These are phyloP conservation scores for Magnolia officinalis DNA, from an alignment of 164 flowering plant species.

Conservation along the genomic window DNA sequence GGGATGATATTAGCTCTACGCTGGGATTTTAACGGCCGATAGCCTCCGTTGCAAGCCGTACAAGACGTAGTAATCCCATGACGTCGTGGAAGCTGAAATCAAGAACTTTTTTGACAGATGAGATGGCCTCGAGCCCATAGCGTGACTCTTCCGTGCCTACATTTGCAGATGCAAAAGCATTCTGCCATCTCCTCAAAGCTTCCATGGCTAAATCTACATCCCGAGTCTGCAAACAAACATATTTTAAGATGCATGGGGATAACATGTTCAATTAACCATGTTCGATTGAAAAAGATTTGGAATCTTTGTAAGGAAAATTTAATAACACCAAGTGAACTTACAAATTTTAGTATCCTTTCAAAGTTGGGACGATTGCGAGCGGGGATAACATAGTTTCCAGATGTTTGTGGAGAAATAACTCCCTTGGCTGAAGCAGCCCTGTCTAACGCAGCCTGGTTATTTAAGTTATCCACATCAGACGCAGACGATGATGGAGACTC, in stretches of 20 bases:
- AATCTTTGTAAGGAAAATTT: too few species aligned
- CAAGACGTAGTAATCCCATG: slow-evolving; percentile 51
- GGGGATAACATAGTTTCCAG: slow-evolving; percentile 50
- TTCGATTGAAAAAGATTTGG: too few species aligned
- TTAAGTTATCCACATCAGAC: slow-evolving; percentile 81
- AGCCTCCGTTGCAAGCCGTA: slow-evolving; percentile 60
- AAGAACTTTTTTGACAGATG: slow-evolving; percentile 53
- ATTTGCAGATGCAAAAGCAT: slow-evolving; percentile 57
- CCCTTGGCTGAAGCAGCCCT: slow-evolving; percentile 40
- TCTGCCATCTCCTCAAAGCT: slow-evolving; percentile 57
- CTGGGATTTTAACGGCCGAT: slow-evolving; percentile 37
- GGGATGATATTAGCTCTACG: slow-evolving; percentile 17
- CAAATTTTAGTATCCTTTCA: slow-evolving; percentile 62
- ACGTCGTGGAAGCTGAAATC: slow-evolving; percentile 83
- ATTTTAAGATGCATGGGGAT: not conserved
- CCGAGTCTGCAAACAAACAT: slow-evolving; percentile 47
- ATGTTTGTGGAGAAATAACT: slow-evolving; percentile 33
- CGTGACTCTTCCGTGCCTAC: slow-evolving; percentile 29
- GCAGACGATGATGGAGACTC: slow-evolving; percentile 95
- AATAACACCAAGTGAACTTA: slow-evolving; percentile 36
- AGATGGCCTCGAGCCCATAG: slow-evolving; percentile 31
- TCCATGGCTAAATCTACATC: slow-evolving; percentile 74
- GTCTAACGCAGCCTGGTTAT: slow-evolving; percentile 37
- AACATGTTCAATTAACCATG: too few species aligned
- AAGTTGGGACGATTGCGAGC: slow-evolving; percentile 52